Conservation (phyloP, 805 yeast species). For the Starmerella sirachaensis region DNA sequence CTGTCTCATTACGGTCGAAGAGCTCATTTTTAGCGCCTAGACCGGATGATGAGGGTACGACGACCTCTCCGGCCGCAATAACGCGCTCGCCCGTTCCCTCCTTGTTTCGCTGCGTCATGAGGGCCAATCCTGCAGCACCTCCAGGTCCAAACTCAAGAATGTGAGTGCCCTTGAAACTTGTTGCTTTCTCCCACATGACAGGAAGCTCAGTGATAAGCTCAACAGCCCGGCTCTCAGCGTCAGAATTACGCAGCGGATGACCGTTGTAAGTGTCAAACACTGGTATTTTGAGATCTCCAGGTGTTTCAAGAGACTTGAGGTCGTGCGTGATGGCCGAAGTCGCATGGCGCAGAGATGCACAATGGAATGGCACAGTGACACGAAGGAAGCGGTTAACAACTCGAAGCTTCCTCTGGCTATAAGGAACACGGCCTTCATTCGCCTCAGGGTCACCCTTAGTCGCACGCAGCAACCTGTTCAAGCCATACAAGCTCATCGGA, state of each 20-base stretch:
- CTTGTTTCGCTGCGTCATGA: slow-evolving; percentile 89
- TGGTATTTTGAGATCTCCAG: slow-evolving; percentile 60
- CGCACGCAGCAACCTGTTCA: slow-evolving; percentile 81
- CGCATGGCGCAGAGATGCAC: slow-evolving; percentile 68
- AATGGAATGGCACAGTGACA: slow-evolving; percentile 94
- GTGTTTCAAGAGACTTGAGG: slow-evolving; percentile 45
- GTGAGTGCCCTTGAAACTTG: slow-evolving; percentile 63
- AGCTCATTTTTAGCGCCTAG: slow-evolving; percentile 93
- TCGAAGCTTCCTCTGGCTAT: slow-evolving; percentile 84
- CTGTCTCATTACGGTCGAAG: slow-evolving; percentile 53
- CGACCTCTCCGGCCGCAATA: slow-evolving; percentile 86
- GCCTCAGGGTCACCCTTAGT: slow-evolving; percentile 89
- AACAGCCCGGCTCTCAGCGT: slow-evolving; percentile 55
- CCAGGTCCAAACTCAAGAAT: slow-evolving; percentile 98
- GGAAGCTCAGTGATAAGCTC: slow-evolving; percentile 77
- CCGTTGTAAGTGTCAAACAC: slow-evolving; percentile 88
- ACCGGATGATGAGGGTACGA: slow-evolving; percentile 50
- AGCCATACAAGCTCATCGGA: slow-evolving; percentile 93
- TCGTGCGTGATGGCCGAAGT: slow-evolving; percentile 55
- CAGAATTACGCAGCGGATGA: slow-evolving; percentile 47
- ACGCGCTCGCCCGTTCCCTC: slow-evolving; percentile 97
- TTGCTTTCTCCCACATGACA: slow-evolving; percentile 90
- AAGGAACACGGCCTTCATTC: slow-evolving; percentile 91
- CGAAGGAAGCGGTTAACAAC: slow-evolving; percentile 91
- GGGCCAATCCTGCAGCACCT: slow-evolving; percentile 93